Evolutionary conservation across 2,329 filamentous ascomycete genomes (phyloP).

Genomic region (Monosporascus sp.): DNA sequence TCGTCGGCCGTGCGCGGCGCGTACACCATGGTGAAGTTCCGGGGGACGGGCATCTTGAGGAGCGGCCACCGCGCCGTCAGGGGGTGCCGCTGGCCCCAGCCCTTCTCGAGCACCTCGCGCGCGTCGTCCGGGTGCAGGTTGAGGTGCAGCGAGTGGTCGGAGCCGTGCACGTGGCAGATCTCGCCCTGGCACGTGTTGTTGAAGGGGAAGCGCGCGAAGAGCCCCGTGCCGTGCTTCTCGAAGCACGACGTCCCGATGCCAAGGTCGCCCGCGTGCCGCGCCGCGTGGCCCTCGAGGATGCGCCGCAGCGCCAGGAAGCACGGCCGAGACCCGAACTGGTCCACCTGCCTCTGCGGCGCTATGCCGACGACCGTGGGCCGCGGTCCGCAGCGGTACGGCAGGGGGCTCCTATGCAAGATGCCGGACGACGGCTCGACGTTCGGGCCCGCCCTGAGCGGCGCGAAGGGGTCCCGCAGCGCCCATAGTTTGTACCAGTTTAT

Average conservation of each 20-base stretch:
- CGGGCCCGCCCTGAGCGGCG: constrained; percentile 48
- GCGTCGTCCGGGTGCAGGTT: constrained; percentile 76
- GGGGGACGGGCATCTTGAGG: constrained; percentile 64
- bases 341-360: constrained; percentile 74
- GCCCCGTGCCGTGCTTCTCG: constrained; percentile 74
- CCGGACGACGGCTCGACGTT: constrained; percentile 50
- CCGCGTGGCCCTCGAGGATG: constrained; percentile 48
- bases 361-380: constrained; percentile 69
- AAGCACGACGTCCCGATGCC: constrained; percentile 68
- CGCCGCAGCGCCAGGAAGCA: constrained; percentile 53
- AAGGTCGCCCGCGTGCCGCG: constrained; percentile 41
- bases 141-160: constrained; percentile 73
- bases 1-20: constrained; percentile 65
- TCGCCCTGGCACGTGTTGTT: constrained; percentile 75
- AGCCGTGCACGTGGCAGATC: constrained; percentile 74
- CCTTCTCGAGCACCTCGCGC: constrained; percentile 62
- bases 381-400: constrained; percentile 59
- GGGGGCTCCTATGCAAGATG: constrained; percentile 45
- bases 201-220: constrained; percentile 64
- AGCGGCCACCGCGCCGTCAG: constrained; percentile 55
- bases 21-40: constrained; percentile 77
- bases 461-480: constrained; percentile 65
- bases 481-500: constrained; percentile 70
- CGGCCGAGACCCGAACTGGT: constrained; percentile 54
- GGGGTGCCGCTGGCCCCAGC: constrained; percentile 72